Evolutionary conservation across 2,329 filamentous ascomycete genomes (phyloP).

Genomic region (Cryphonectria carpinicola): DNA sequence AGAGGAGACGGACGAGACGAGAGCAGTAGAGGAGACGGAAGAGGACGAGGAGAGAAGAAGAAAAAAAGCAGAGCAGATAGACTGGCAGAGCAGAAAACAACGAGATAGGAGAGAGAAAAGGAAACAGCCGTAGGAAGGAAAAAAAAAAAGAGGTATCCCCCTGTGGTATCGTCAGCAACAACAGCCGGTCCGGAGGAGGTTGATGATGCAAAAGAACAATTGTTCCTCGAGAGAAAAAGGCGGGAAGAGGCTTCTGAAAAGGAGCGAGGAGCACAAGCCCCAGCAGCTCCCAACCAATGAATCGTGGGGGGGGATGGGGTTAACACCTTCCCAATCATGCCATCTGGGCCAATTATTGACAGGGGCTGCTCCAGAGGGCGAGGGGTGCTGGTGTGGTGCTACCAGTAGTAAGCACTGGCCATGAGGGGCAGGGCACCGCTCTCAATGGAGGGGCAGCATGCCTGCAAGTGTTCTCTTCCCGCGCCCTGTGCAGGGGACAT

Average conservation of each 20-base stretch:
- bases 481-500: background rate
- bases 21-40: constrained; percentile 35
- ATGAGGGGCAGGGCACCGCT: constrained; percentile 10
- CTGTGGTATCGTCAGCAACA: constrained; percentile 43
- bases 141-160: constrained; percentile 42
- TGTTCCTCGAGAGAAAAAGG: constrained; percentile 5
- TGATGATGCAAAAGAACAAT: constrained; percentile 36
- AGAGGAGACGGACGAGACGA: constrained; percentile 24
- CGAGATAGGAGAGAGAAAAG: constrained; percentile 43
- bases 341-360: constrained; percentile 9
- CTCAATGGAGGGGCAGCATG: background rate
- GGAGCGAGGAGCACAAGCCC: constrained; percentile 13
- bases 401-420: constrained; percentile 8
- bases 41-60: constrained; percentile 36
- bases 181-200: constrained; percentile 42
- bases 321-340: constrained; percentile 17
- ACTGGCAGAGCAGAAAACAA: constrained; percentile 38
- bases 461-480: background rate
- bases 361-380: background rate
- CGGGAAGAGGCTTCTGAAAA: constrained; percentile 18
- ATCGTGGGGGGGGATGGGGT: background rate
- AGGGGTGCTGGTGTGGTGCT: background rate
- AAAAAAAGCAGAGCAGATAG: constrained; percentile 32
- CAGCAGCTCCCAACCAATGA: constrained; percentile 11
- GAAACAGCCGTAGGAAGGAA: constrained; percentile 42